Conservation (phyloP, 106 monocot genomes). For the Dendrobium officinale region DNA sequence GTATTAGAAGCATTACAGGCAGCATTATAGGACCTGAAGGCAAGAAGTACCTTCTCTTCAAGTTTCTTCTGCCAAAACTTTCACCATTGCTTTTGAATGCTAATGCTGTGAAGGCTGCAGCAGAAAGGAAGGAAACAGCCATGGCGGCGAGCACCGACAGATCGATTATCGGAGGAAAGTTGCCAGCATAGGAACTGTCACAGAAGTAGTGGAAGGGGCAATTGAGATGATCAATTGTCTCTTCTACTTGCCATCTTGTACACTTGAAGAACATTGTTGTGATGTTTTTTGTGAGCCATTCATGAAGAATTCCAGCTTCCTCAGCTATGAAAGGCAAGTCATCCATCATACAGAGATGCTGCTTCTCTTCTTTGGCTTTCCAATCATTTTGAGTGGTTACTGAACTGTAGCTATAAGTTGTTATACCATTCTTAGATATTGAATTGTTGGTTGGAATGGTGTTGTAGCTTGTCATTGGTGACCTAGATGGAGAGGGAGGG, state of each 20-base stretch:
- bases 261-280: conserved; percentile 55
- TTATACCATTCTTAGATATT: not conserved
- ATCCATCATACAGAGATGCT: conserved; percentile 10
- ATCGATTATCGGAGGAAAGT: conserved; percentile 47
- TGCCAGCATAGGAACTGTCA: conserved; percentile 43
- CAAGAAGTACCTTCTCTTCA: conserved; percentile 38
- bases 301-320: not conserved
- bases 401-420: conserved; percentile 2
- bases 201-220: conserved; percentile 86
- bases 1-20: conserved; percentile 47
- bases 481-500: not conserved
- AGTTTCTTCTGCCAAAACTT: conserved; percentile 1
- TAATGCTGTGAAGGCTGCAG: conserved; percentile 29
- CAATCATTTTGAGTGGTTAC: conserved; percentile 6
- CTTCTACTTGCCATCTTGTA: conserved; percentile 81
- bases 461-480: conserved; percentile 27
- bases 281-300: conserved; percentile 27
- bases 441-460: conserved; percentile 30
- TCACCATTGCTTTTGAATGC: conserved; percentile 10
- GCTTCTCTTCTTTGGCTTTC: not conserved
- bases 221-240: conserved; percentile 29
- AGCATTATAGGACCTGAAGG: conserved; percentile 67
- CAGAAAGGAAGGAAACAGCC: conserved; percentile 27
- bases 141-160: conserved; percentile 31
- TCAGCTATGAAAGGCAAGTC: not conserved